These are phyloP conservation scores for Hippophae rhamnoides DNA, from an alignment of 306 rosid genomes.

Conservation along the genomic window DNA sequence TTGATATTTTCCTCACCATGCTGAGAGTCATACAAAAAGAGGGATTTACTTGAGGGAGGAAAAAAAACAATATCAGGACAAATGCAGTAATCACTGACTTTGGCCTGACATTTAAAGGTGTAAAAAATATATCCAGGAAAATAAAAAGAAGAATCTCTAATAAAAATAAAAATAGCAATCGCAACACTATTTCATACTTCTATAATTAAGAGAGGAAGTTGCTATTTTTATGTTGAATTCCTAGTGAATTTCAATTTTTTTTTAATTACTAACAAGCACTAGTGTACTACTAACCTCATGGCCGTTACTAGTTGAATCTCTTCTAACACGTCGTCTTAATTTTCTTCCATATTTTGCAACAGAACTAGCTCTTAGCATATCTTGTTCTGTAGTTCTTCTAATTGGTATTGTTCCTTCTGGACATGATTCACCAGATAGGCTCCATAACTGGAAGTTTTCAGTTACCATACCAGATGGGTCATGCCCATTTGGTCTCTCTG, in stretches of 20 bases:
- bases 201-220: too few relatives aligned
- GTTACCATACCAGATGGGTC: constrained; percentile 15
- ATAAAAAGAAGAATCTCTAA: constrained; percentile 13
- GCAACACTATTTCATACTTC: too few relatives aligned
- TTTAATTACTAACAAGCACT: neutral
- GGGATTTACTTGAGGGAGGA: neutral
- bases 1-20: too few relatives aligned
- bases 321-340: constrained; percentile 45
- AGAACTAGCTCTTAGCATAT: constrained; percentile 72
- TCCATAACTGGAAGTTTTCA: constrained; percentile 67
- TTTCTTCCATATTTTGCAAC: constrained; percentile 71
- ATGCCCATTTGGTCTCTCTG: constrained; percentile 57
- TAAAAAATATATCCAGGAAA: neutral
- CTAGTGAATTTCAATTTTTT: too few relatives aligned
- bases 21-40: too few relatives aligned
- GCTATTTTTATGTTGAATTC: too few relatives aligned
- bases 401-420: constrained; percentile 94
- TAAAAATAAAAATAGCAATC: too few relatives aligned
- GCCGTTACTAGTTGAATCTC: constrained; percentile 83
- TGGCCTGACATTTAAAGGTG: constrained; percentile 2
- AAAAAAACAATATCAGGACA: neutral
- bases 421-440: constrained; percentile 57
- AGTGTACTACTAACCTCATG: constrained; percentile 63
- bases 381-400: constrained; percentile 70
- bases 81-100: constrained; percentile 12